Conservation (phyloP, 192 early-diverging fungal species). For the Haplosporangium gracile region DNA sequence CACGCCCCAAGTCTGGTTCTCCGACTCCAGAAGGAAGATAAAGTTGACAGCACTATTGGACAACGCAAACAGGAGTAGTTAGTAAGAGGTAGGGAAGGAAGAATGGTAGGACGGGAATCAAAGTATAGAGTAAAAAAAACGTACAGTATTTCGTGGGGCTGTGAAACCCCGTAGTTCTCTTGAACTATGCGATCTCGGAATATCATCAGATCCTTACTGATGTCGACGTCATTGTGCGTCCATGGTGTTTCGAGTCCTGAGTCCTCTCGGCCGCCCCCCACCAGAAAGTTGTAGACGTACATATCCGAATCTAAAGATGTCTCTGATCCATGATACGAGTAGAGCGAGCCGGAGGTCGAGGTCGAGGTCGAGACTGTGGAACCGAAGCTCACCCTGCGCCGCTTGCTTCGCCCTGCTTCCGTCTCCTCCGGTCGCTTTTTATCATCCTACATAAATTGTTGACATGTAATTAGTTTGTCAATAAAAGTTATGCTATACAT, state of each 20-base stretch:
- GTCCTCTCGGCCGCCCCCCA: slow-evolving; percentile 23
- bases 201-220: slow-evolving; percentile 35
- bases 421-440: slow-evolving; percentile 14
- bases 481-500: slow-evolving; percentile 6
- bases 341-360: slow-evolving; percentile 16
- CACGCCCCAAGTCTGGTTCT: slow-evolving; percentile 38
- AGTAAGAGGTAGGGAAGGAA: slow-evolving; percentile 30
- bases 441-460: slow-evolving; percentile 10
- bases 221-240: slow-evolving; percentile 30
- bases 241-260: slow-evolving; percentile 35
- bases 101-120: slow-evolving; percentile 19
- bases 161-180: slow-evolving; percentile 26
- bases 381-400: slow-evolving; percentile 17
- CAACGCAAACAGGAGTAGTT: slow-evolving; percentile 26
- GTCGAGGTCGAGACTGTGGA: slow-evolving; percentile 18
- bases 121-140: slow-evolving; percentile 33
- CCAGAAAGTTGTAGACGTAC: slow-evolving; percentile 34
- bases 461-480: neutral
- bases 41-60: slow-evolving; percentile 30
- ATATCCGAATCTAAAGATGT: slow-evolving; percentile 25
- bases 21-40: slow-evolving; percentile 35
- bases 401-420: slow-evolving; percentile 10
- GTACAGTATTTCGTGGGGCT: slow-evolving; percentile 39
- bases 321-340: slow-evolving; percentile 33
- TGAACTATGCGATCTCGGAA: slow-evolving; percentile 28